phyloP scores from a whole-genome alignment of 2,329 filamentous ascomycete genomes.

The Penicillium nordicum region DNA sequence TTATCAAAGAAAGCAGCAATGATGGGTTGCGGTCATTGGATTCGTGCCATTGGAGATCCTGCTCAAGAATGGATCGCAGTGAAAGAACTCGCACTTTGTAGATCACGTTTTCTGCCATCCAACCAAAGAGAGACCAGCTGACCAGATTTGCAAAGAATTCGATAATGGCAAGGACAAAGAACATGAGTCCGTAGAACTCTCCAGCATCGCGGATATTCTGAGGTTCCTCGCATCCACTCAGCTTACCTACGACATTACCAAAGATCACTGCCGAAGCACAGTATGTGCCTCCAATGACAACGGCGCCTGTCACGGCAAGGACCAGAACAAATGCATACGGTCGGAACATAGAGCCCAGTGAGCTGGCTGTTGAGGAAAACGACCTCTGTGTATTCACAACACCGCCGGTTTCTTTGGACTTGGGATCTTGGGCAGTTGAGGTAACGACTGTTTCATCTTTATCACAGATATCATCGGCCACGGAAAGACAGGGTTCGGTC shows the following conservation, averaged over 20 bases:
- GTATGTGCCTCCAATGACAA: conserved; percentile 56
- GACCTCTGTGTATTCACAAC: background rate
- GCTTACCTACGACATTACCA: conserved; percentile 55
- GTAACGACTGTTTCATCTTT: background rate
- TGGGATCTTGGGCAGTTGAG: background rate
- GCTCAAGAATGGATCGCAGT: conserved; percentile 61
- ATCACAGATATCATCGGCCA: background rate
- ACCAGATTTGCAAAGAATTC: conserved; percentile 60
- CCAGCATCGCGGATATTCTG: conserved; percentile 50
- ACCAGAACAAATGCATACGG: conserved; percentile 1
- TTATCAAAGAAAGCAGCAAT: conserved; percentile 62
- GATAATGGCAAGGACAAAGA: conserved; percentile 59
- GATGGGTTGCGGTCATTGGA: conserved; percentile 59
- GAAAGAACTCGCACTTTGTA: conserved; percentile 62
- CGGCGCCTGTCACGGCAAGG: conserved; percentile 47
- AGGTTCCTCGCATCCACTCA: conserved; percentile 53
- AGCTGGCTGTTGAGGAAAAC: conserved; percentile 36
- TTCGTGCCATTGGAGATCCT: conserved; percentile 68
- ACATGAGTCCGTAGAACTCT: conserved; percentile 55
- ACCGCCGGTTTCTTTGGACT: background rate
- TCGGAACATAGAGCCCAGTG: conserved; percentile 33
- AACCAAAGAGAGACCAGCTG: conserved; percentile 58
- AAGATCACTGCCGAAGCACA: conserved; percentile 58
- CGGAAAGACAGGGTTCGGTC: background rate
- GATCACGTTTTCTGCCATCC: conserved; percentile 61